Evolutionary conservation across 2,329 filamentous ascomycete species (phyloP), one percentile per base, ranked within the genome.

Genomic region (Capronia coronata): DNA sequence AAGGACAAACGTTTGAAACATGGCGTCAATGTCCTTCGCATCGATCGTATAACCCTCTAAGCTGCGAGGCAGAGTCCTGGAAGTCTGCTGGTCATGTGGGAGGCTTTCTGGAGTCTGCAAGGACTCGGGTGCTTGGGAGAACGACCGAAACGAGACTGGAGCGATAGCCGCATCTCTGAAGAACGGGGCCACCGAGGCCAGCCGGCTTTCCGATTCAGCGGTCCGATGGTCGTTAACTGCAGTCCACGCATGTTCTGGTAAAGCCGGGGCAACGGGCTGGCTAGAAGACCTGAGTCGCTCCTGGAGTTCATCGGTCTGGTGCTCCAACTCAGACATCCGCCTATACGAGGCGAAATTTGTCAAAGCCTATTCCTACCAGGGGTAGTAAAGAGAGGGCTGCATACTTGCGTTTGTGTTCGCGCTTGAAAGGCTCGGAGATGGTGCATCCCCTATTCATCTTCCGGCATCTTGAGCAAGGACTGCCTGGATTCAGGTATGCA

Each of bases 371-470:
- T 37, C 34, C 34, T 8, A 19, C 11, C n/a, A 13, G 13, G n/a
- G n/a, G 18, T 35, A n/a, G 27, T 39, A 14, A 19, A 68, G 65
- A 65, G 64, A 41, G 14, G 25, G 10, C 19, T 14, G n/a, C 48
- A 8, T 43, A 51, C 54, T 56, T 56, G 35, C 69, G 66, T 51
- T 71, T 71, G 48, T 70, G 66, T 48, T 71, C 68, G 44, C 69
- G 59, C 37, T 65, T 69, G 60, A 71, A 71, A 3, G 65, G 66
- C 19, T 69, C 68, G 1, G 68, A 70, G n/a, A 71, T 63, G 22
- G 67, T 59, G 48, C 69, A 71, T 16, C 58, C 43, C 8, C 62
- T 55, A 32, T 63, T 61, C 49, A 69, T 62, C 49, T 66, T 70
- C 18, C 58, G 59, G 49, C 69, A 71, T 46, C 69, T 62, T 25